These are phyloP conservation scores for Protea cynaroides DNA, from an alignment of 164 flowering plant species.

Conservation along the genomic window DNA sequence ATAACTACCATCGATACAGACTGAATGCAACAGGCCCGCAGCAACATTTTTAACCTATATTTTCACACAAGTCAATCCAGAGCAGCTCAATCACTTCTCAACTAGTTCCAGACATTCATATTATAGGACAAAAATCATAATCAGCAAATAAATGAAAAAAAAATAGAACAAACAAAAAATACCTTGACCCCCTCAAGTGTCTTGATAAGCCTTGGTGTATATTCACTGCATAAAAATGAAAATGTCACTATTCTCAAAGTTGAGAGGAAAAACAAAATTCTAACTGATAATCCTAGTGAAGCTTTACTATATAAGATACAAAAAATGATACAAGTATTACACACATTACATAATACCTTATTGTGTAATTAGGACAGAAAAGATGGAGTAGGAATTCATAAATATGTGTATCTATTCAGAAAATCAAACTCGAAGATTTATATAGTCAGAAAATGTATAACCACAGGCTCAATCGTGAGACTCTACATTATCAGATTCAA, in stretches of 20 bases:
- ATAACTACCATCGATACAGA: conserved; percentile 63
- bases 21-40: conserved; percentile 91
- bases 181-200: conserved; percentile 82
- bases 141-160: conserved; percentile 2
- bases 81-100: background rate
- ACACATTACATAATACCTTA: no score
- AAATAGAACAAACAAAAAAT: conserved; percentile 1
- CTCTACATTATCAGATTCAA: no score
- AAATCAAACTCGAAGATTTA: no score
- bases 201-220: conserved; percentile 83
- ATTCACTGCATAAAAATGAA: conserved; percentile 59
- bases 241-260: background rate
- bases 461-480: no score
- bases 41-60: conserved; percentile 64
- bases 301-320: no score
- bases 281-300: no score
- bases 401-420: no score
- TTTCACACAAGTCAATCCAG: conserved; percentile 4
- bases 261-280: no score
- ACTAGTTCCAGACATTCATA: background rate
- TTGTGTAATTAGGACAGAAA: no score
- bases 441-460: no score
- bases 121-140: background rate
- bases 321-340: no score
- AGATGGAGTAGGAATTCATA: no score